These are phyloP conservation scores for Pseudogymnoascus sp. DNA, from an alignment of 2,329 filamentous ascomycete species.

Conservation along the genomic window DNA sequence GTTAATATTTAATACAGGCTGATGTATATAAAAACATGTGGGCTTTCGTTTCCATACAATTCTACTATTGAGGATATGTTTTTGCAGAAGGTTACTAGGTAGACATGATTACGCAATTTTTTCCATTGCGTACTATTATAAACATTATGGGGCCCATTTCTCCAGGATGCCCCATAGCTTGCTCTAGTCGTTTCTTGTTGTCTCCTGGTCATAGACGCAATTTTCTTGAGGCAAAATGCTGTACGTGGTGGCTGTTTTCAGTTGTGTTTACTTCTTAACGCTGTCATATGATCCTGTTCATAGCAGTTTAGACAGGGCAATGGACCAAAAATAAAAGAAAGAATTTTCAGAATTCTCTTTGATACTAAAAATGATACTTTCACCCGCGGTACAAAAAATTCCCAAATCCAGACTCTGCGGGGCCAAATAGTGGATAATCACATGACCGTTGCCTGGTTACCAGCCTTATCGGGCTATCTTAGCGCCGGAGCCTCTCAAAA, in stretches of 20 bases:
- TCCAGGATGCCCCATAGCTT: background rate
- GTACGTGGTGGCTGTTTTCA: background rate
- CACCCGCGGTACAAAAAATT: background rate
- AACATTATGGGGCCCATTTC: background rate
- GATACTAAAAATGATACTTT: background rate
- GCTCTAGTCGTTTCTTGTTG: background rate
- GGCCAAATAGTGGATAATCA: conserved; percentile 5
- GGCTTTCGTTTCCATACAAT: background rate
- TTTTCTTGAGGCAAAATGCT: background rate
- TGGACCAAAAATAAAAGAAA: background rate
- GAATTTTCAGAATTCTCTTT: background rate
- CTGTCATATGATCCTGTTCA: background rate
- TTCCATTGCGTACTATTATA: background rate
- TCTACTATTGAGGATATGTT: background rate
- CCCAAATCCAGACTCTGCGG: background rate
- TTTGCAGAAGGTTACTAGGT: background rate
- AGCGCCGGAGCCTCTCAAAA: conserved; percentile 5
- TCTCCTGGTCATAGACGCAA: background rate
- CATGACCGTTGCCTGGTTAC: conserved; percentile 8
- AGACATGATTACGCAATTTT: background rate
- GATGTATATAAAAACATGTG: background rate
- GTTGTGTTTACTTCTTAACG: background rate
- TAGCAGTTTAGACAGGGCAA: background rate
- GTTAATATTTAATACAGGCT: background rate
- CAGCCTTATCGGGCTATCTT: conserved; percentile 4